Conservation (phyloP, 2,329 filamentous ascomycete genomes). For the Claviceps capensis region DNA sequence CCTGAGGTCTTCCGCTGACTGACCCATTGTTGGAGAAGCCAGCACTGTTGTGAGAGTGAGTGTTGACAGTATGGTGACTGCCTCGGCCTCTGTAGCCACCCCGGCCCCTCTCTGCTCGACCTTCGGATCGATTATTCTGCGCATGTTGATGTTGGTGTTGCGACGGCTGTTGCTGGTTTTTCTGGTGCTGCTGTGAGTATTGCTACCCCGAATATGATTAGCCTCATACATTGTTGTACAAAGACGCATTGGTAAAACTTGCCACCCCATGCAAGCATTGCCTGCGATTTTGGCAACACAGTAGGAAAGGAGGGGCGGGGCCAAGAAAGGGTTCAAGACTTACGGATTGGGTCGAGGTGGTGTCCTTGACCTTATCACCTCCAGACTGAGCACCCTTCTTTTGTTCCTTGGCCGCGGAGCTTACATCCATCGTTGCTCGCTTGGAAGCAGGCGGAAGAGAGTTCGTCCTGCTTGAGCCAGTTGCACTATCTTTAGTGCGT, state of each 20-base stretch:
- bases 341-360: conserved; percentile 22
- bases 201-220: background rate
- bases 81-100: conserved; percentile 33
- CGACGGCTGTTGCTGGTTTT: background rate
- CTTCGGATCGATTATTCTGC: conserved; percentile 22
- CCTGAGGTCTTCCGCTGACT: conserved; percentile 19
- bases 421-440: conserved; percentile 29
- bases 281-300: background rate
- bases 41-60: conserved; percentile 17
- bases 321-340: conserved; percentile 13
- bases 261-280: background rate
- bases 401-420: conserved; percentile 25
- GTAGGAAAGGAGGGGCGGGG: background rate
- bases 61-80: conserved; percentile 24
- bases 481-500: conserved; percentile 21
- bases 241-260: background rate
- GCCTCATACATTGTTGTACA: background rate
- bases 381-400: conserved; percentile 27
- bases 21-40: conserved; percentile 23
- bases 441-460: conserved; percentile 27
- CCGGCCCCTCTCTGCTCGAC: conserved; percentile 27
- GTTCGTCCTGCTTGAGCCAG: conserved; percentile 20
- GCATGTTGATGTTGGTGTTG: conserved; percentile 3
- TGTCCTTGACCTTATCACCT: conserved; percentile 29
- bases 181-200: background rate